Evolutionary conservation across 177 flowering plant species (phyloP).

Genomic region (Vitis hybrid): DNA sequence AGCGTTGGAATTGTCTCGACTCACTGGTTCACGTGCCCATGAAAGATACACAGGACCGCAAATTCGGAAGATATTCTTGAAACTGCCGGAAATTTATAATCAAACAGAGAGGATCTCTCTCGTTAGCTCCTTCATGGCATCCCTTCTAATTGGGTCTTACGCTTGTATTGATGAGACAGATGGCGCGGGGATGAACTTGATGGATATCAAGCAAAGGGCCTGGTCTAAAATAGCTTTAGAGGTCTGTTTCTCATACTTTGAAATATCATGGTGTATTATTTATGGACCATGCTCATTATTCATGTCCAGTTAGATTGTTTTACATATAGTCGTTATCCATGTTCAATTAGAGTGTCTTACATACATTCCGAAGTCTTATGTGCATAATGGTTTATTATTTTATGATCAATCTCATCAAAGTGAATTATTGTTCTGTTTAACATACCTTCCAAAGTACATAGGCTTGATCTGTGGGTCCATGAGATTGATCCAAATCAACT

Average conservation of each 20-base stretch:
- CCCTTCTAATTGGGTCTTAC: slow-evolving; percentile 68
- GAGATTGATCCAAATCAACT: no score
- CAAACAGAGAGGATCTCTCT: slow-evolving; percentile 88
- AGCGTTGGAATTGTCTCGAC: slow-evolving; percentile 62
- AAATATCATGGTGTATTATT: neutral
- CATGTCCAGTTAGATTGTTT: neutral
- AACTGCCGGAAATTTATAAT: slow-evolving; percentile 60
- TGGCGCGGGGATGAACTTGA: slow-evolving; percentile 97
- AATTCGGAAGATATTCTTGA: slow-evolving; percentile 70
- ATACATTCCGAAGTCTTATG: no score
- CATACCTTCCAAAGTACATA: no score
- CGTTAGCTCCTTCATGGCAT: slow-evolving; percentile 96
- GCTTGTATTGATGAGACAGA: slow-evolving; percentile 92
- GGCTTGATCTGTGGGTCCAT: no score
- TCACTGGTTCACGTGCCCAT: slow-evolving; percentile 86
- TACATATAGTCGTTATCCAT: no score
- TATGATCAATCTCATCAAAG: no score
- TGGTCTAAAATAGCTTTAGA: slow-evolving; percentile 76
- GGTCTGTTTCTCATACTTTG: slow-evolving; percentile 35
- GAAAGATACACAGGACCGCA: slow-evolving; percentile 96
- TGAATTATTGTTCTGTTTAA: no score
- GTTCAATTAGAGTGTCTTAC: no score
- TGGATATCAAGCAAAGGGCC: slow-evolving; percentile 69
- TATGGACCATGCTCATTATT: neutral
- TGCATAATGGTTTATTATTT: no score